Base-by-base conservation (phyloP, 1,284 basidiomycete species). In the Cutaneotrichosporon sp. region DNA sequence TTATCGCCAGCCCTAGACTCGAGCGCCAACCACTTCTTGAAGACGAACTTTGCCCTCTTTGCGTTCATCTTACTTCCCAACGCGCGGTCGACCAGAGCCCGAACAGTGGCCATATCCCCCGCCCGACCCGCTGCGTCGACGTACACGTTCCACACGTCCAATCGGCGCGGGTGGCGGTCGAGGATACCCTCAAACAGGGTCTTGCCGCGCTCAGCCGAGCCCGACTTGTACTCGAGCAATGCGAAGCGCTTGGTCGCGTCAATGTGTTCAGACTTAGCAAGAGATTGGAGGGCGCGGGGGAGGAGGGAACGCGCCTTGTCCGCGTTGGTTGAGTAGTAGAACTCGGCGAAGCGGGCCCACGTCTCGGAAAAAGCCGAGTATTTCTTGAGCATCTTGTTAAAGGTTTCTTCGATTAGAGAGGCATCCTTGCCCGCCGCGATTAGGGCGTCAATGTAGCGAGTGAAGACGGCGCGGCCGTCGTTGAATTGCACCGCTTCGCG, bases 131-230 rank as follows among this genome's bases (percentile, higher is more conserved):
- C 91, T 88, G 97, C 94, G 77, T 99, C 97, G 76, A 98, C 89
- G 80, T 99, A 99, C 62, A 98, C 85, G 63, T 90, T 91, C 95
- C 97, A 99, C 49, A 98, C 82, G 78, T 99, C 96, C 83, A 94
- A 89, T 56, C 93, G 87, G 79, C 95, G 97, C 3, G 94, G 89
- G 81, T 97, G 92, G 16, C 89, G 91, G 76, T 96, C 92, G 34
- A 99, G 84, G 62, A 99, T 90, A 42, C 96, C 97, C 78, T 99
- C 97, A 68, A 97, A 99, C 61, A 99, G 86, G 0, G 96, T 98
- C 75, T 91, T 90, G 22, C 94, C 97, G 56, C 96, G 87, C 80
- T 99, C 97, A 2, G 91, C 84, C 69, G 98, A 95, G 14, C 95
- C 97, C 36, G 90, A 82, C 78, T 91, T 94, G 82, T 97, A 99